These are phyloP conservation scores for Xerocomellus dryophilus DNA, from an alignment of 768 basidiomycete species.

Conservation along the genomic window DNA sequence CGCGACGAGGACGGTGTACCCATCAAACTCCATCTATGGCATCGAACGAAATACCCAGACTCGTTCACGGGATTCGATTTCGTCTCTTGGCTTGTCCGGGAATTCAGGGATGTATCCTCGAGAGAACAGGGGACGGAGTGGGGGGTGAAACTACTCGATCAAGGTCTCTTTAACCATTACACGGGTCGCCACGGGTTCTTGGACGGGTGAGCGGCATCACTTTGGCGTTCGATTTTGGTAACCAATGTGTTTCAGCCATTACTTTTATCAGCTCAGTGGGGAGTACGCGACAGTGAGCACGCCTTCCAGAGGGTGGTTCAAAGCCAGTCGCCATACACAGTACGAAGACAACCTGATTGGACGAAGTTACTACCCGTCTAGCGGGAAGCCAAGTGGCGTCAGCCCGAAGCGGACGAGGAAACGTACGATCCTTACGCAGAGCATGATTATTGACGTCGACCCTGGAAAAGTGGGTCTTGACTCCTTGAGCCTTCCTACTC, in stretches of 20 bases:
- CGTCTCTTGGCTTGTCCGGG: conserved; percentile 88
- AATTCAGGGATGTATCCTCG: conserved; percentile 85
- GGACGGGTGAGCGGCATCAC: conserved; percentile 61
- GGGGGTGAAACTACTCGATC: conserved; percentile 72
- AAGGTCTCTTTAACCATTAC: conserved; percentile 85
- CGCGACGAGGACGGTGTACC: conserved; percentile 78
- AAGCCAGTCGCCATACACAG: conserved; percentile 40
- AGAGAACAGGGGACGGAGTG: conserved; percentile 76
- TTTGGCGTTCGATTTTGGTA: background rate
- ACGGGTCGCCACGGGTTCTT: conserved; percentile 76
- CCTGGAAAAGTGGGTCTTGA: conserved; percentile 55
- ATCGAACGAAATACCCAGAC: conserved; percentile 66
- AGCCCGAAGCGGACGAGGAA: conserved; percentile 51
- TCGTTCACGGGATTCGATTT: conserved; percentile 89
- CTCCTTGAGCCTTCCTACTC: background rate
- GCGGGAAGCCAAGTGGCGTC: conserved; percentile 34
- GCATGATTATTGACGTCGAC: conserved; percentile 88
- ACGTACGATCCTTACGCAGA: conserved; percentile 76
- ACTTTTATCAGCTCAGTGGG: conserved; percentile 81
- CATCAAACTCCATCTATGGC: conserved; percentile 86
- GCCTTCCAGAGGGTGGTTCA: conserved; percentile 67
- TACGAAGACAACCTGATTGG: conserved; percentile 41
- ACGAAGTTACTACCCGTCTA: conserved; percentile 37
- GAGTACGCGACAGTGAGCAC: conserved; percentile 73
- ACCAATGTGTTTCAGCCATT: conserved; percentile 53